phyloP scores from a whole-genome alignment of 305 asterid genomes.

The Rubia peregrina region DNA sequence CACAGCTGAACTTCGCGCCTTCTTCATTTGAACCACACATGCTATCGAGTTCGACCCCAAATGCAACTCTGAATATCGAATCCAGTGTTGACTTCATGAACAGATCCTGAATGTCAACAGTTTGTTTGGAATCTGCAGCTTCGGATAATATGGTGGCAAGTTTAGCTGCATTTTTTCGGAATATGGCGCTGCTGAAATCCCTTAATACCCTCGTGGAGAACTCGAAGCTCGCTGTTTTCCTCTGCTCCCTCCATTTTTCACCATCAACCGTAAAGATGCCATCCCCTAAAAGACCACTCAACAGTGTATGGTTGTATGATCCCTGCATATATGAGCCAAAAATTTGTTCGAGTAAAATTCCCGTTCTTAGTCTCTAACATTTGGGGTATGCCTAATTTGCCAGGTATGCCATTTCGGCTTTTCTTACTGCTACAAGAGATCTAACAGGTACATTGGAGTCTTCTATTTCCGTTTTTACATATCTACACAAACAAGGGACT shows the following conservation, averaged over 20 bases:
- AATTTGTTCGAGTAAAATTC: not conserved
- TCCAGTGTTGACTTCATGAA: conserved; percentile 68
- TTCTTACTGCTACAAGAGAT: not conserved
- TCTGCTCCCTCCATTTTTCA: conserved; percentile 62
- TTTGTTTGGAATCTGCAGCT: conserved; percentile 27
- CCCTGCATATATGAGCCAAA: conserved; percentile 33
- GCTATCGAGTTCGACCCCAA: conserved; percentile 61
- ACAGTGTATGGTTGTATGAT: conserved; percentile 30
- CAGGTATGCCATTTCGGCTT: not conserved
- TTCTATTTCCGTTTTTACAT: not conserved
- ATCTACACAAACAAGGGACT: not conserved
- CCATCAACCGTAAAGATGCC: conserved; percentile 80
- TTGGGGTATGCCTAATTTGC: too few species aligned
- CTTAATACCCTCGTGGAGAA: conserved; percentile 56
- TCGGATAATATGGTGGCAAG: conserved; percentile 41
- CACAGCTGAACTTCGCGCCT: conserved; percentile 41
- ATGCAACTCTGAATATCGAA: conserved; percentile 61
- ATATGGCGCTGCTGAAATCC: conserved; percentile 46
- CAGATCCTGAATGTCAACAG: conserved; percentile 63
- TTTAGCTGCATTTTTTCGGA: conserved; percentile 44
- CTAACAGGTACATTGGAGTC: not conserved
- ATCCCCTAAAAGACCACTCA: conserved; percentile 57
- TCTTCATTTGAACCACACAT: conserved; percentile 57
- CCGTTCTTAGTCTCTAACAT: not conserved
- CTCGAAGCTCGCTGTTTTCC: conserved; percentile 57